Evolutionary conservation across 2,329 filamentous ascomycete genomes (phyloP).

Genomic region (Aureobasidium zeae): DNA sequence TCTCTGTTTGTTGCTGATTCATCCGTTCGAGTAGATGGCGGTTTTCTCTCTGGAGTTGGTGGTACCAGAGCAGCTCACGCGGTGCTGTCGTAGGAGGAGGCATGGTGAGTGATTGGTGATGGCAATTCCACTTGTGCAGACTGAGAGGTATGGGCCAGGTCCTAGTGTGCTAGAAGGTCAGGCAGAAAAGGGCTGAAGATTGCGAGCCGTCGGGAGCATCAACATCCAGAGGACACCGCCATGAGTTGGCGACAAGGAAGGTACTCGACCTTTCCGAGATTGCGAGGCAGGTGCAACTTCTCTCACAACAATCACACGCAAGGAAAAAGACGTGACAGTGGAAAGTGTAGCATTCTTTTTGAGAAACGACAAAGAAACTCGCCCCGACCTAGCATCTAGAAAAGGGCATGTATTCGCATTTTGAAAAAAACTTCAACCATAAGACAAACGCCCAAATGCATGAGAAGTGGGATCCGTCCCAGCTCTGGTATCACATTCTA

Average conservation of each 20-base stretch:
- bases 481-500: conserved; percentile 14
- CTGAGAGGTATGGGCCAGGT: neutral
- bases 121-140: neutral
- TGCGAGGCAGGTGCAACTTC: neutral
- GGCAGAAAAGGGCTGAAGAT: no score
- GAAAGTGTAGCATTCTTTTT: conserved; percentile 14
- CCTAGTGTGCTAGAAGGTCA: no score
- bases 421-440: conserved; percentile 15
- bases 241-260: no score
- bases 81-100: neutral
- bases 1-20: conserved; percentile 1
- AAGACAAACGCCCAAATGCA: conserved; percentile 17
- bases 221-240: no score
- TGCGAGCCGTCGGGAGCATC: no score
- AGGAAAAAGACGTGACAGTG: neutral
- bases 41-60: conserved; percentile 8
- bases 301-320: conserved; percentile 1
- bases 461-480: conserved; percentile 13
- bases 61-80: conserved; percentile 12
- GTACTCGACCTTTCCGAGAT: no score
- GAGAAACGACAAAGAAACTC: conserved; percentile 11
- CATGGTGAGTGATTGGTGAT: no score
- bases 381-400: conserved; percentile 15
- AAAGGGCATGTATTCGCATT: conserved; percentile 16
- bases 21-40: conserved; percentile 4